Percentiles rank a stretch among this genome's conserved stretches.
phyloP scores from a whole-genome alignment of 768 basidiomycete species.

The Lactarius trivialis region DNA sequence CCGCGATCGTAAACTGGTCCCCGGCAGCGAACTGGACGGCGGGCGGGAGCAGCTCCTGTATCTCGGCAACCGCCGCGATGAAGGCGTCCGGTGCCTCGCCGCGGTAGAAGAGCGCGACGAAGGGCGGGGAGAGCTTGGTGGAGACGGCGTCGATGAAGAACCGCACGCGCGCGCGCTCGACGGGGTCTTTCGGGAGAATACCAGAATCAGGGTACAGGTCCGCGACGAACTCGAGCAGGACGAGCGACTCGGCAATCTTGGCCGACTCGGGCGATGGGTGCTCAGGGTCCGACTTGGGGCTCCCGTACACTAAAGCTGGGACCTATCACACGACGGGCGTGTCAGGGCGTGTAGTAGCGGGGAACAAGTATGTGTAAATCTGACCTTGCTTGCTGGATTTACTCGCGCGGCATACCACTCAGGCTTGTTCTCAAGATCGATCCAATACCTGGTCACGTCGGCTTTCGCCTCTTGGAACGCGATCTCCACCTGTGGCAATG shows the following conservation, averaged over 20 bases:
- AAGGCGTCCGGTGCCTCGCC: conserved; percentile 36
- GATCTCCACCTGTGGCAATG: conserved; percentile 41
- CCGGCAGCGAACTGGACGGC: conserved; percentile 35
- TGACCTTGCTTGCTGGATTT: conserved; percentile 56
- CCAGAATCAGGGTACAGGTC: conserved; percentile 43
- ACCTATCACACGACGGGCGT: conserved; percentile 31
- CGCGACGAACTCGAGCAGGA: conserved; percentile 56
- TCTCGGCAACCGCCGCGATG: conserved; percentile 36
- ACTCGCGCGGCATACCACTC: conserved; percentile 58
- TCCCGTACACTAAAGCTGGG: conserved; percentile 54
- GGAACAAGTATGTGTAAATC: background rate
- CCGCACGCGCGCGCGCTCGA: conserved; percentile 48
- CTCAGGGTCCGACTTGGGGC: conserved; percentile 44
- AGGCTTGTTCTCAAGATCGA: conserved; percentile 57
- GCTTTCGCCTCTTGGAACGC: conserved; percentile 50
- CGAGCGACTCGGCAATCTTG: conserved; percentile 53
- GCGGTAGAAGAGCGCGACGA: conserved; percentile 30
- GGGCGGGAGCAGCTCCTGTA: conserved; percentile 42
- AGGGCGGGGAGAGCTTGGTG: conserved; percentile 37
- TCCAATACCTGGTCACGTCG: conserved; percentile 42
- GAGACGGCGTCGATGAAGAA: conserved; percentile 51
- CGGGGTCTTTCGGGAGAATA: conserved; percentile 47
- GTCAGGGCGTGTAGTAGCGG: background rate
- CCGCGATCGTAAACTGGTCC: conserved; percentile 48
- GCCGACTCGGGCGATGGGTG: conserved; percentile 47